Evolutionary conservation across 306 rosid species (phyloP), one percentile per base, ranked within the genome.

Genomic region (Senna siamea): DNA sequence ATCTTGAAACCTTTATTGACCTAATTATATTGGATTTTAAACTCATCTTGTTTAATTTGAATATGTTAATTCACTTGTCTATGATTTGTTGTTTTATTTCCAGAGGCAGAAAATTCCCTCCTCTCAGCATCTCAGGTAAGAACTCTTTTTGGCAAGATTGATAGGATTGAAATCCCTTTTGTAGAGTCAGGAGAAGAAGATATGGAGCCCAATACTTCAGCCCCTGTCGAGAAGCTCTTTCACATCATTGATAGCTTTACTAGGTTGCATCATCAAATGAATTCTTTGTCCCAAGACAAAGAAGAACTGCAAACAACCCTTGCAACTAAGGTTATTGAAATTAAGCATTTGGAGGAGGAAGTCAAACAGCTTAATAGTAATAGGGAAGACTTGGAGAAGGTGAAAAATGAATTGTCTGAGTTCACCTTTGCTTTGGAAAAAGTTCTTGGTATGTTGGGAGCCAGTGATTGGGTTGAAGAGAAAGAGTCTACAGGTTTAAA

Each of bases 61-160:
- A 38, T 57, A 2, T 82, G 41, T 63, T 68, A 37, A 47, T 75
- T 59, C 69, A 81, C 75, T 66, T 80, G 46, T 78, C 71, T 75
- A 20, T 85, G 76, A 26, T 66, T 74, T 75, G 67, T 32, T 83
- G 76, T 86, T 43, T 48, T 72, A 74, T 69, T 78, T 76, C 40
- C 85, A 83, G 96, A 65, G 60, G 82, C 88, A 55, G 84, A 87
- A 88, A 84, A 58, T 71, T 66, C 80, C 60, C 80, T 86, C 55
- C 78, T 95, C 64, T 85, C 96, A 65, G 87, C 93, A 71, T 86
- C 89, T 56, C 90, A 87, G 82, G 54, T 86, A 74, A 82, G 83
- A 62, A 72, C 85, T 52, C 88, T 90, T 77, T 77, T 87, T 58
- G 88, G 82, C 60, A 92, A 88, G 85, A 76, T 92, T 52, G 82